Evolutionary conservation across 2,329 filamentous ascomycete genomes (phyloP).

Genomic region (Aspergillus persii): DNA sequence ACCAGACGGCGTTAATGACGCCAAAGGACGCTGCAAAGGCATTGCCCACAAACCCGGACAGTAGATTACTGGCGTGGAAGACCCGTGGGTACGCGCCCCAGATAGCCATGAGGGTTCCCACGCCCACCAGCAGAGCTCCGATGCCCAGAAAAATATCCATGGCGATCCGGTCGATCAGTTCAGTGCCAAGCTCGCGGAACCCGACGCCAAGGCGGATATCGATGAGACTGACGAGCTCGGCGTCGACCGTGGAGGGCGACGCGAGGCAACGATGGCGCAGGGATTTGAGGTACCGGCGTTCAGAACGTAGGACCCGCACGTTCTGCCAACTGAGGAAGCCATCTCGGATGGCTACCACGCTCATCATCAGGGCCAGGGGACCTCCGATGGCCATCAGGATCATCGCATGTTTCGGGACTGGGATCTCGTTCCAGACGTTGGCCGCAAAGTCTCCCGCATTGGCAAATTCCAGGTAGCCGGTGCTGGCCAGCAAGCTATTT

Average conservation of each 20-base stretch:
- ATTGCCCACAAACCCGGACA: constrained; percentile 58
- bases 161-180: constrained; percentile 50
- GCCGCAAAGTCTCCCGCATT: constrained; percentile 59
- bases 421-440: constrained; percentile 56
- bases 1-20: constrained; percentile 51
- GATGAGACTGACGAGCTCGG: constrained; percentile 22
- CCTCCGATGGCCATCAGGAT: constrained; percentile 54
- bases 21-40: constrained; percentile 50
- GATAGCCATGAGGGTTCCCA: constrained; percentile 56
- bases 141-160: constrained; percentile 54
- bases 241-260: constrained; percentile 15
- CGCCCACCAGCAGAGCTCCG: constrained; percentile 50
- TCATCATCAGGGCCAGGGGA: constrained; percentile 45
- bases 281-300: constrained; percentile 36
- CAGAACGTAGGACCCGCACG: constrained; percentile 44
- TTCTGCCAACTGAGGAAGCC: constrained; percentile 47
- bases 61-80: constrained; percentile 50
- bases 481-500: constrained; percentile 37
- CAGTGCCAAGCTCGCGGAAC: constrained; percentile 51
- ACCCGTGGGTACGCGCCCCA: constrained; percentile 46
- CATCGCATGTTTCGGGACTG: constrained; percentile 49
- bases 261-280: constrained; percentile 8
- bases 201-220: constrained; percentile 46
- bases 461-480: constrained; percentile 55
- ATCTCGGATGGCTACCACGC: constrained; percentile 49